These are phyloP conservation scores for Aspergillus quadrilineatus DNA, from an alignment of 2,329 filamentous ascomycete species.

Conservation along the genomic window DNA sequence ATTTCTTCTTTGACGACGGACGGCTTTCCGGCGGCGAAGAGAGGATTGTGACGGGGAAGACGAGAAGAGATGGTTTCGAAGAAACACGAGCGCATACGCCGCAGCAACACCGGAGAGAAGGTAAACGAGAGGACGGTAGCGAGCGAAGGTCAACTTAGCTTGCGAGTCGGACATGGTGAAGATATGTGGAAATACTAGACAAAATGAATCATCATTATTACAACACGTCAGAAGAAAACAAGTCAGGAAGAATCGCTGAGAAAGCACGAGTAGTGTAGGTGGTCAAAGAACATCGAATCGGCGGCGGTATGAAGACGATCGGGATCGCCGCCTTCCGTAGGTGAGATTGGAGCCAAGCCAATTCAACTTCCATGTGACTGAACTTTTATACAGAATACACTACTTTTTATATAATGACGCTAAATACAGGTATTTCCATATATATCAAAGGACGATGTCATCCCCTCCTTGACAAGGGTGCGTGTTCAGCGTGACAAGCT, in stretches of 20 bases:
- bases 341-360: neutral
- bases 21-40: conserved; percentile 41
- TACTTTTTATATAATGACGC: neutral
- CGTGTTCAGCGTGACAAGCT: conserved; percentile 43
- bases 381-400: neutral
- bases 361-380: neutral
- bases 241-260: neutral
- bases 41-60: conserved; percentile 26
- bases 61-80: conserved; percentile 35
- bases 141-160: conserved; percentile 34
- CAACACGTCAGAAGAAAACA: neutral
- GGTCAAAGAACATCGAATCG: conserved; percentile 3
- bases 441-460: neutral
- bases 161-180: conserved; percentile 32
- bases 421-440: neutral
- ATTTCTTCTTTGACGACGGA: conserved; percentile 37
- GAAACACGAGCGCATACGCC: conserved; percentile 43
- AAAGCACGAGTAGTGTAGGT: neutral
- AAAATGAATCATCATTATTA: neutral
- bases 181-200: conserved; percentile 7
- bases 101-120: conserved; percentile 43
- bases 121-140: conserved; percentile 43
- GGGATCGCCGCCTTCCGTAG: neutral
- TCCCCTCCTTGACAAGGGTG: neutral
- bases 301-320: neutral